Evolutionary conservation across 768 basidiomycete species (phyloP), one percentile per base, ranked within the genome.

Genomic region (Trichaptum fuscoviolaceum): DNA sequence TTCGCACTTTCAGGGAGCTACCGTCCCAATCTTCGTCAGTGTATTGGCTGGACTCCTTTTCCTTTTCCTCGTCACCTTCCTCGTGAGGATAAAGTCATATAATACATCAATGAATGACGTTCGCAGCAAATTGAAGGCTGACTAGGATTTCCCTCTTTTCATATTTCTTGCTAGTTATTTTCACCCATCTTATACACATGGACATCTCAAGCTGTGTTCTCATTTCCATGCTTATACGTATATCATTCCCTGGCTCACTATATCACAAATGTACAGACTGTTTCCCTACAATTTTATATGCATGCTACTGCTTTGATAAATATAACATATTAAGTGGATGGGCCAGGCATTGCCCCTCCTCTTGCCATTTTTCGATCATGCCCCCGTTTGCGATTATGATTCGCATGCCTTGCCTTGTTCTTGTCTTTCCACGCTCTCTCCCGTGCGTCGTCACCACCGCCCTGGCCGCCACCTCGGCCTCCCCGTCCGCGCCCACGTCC

Each of bases 331-430:
- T 12, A 52, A 20, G 42, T 20, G 12, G 42, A 24, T 18, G 30
- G 59, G 23, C 83, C 66, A 57, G 27, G 12, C 17, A 75, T 75
- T 15, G 69, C 81, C 12, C 86, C 91, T 65, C 80, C 85, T 67
- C 81, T 84, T 10, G 85, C 83, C 91, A 96, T 88, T 80, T 97
- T 97, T 77, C 88, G 91, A 75, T 95, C 95, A 72, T 93, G 91
- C 0, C 93, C 95, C 64, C 91, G 79, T 75, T 91, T 94, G 35
- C 94, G 82, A 67, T 88, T 83, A 72, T 87, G 88, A 71, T 94
- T 95, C 1, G 75, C 87, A 62, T 84, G 79, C 63, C 87, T 88
- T 17, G 90, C 85, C 76, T 90, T 93, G 71, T 90, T 85, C 74
- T 86, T 91, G 70, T 90, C 89, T 73, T 91, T 93, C 80, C 83